Base-by-base conservation (phyloP, 176 grass and related monocot genomes). In the Elymus sibiricus region DNA sequence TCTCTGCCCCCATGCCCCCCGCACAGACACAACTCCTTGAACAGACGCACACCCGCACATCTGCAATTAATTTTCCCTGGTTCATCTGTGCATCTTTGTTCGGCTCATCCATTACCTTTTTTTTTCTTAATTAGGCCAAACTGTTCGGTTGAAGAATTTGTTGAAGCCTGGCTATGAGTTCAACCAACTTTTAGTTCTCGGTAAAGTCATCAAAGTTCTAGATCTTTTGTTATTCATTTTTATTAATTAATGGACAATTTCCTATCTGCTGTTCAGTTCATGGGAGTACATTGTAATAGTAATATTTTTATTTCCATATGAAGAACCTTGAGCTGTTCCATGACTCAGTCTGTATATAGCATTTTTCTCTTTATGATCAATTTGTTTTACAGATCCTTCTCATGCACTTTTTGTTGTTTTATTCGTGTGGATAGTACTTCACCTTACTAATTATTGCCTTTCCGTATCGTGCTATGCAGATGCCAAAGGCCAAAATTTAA, bases 101-200 rank as follows among this genome's bases (percentile, higher is more conserved):
- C 8, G 17, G 9, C 49, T 62, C 3, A 64, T 46, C 64, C 42
- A 49, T 55, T 67, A 53, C 25, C 31, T 44, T 27, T 90, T 42
- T n/a, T 53, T 42, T 72, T 80, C 63, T 79, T 85, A 59, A 84
- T 80, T 75, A 98, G 96, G 79, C 76, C 96, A 98, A 92, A 90
- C 86, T 82, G 70, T 81, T 90, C 82, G 85, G 32, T 83, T 95
- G 77, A 98, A 84, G 88, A 89, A 92, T 74, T 80, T 94, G 70
- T 85, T 98, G 91, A 98, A 88, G 83, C 91, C 96, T 91, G 93
- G 96, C 44, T 76, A 94, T 43, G 85, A 98, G 76, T 98, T 98
- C 82, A 89, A 92, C 63, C 78, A 92, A 61, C 90, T 98, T 78
- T 77, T 94, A 87, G 93, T 95, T 88, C 86, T 98, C 3, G 93